phyloP scores from a whole-genome alignment of 106 monocot species.

The Acanthochlamys bracteata region DNA sequence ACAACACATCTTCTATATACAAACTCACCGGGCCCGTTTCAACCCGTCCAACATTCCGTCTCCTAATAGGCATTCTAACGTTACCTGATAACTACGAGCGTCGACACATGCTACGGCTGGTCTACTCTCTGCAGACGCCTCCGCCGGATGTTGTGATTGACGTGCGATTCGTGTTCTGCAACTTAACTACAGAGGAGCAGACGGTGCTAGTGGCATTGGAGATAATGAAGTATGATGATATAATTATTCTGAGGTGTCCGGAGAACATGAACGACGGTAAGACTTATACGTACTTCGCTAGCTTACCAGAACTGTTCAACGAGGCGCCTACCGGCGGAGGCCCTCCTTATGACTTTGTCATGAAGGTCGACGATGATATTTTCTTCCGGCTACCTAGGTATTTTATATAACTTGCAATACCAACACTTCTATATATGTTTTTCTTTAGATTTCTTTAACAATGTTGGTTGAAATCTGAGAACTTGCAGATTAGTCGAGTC shows the following conservation, averaged over 20 bases:
- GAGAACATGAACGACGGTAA: slow-evolving; percentile 71
- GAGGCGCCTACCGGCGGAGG: not conserved
- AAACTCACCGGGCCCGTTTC: too few relatives aligned
- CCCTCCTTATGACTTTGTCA: slow-evolving; percentile 40
- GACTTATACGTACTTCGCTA: slow-evolving; percentile 45
- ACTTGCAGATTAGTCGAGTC: slow-evolving; percentile 10
- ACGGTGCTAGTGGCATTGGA: slow-evolving; percentile 41
- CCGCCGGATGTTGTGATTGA: slow-evolving; percentile 8
- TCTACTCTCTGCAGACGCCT: slow-evolving; percentile 2
- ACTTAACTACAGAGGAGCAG: slow-evolving; percentile 34
- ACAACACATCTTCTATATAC: not conserved
- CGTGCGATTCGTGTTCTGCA: slow-evolving; percentile 44
- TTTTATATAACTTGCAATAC: too few relatives aligned
- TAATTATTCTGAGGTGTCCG: slow-evolving; percentile 45
- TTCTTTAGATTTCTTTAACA: not conserved
- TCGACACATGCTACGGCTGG: slow-evolving; percentile 12
- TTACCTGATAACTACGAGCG: slow-evolving; percentile 12
- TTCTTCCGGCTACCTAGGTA: slow-evolving; percentile 28
- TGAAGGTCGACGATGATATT: slow-evolving; percentile 60
- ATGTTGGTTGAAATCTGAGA: too few relatives aligned
- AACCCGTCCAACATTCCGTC: not conserved
- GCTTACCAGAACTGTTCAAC: slow-evolving; percentile 24
- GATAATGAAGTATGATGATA: slow-evolving; percentile 39
- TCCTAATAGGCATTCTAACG: slow-evolving; percentile 1
- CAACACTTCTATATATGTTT: not conserved